Conservation (phyloP, 495 filamentous ascomycete genomes). For the Penicillium crystallinum region DNA sequence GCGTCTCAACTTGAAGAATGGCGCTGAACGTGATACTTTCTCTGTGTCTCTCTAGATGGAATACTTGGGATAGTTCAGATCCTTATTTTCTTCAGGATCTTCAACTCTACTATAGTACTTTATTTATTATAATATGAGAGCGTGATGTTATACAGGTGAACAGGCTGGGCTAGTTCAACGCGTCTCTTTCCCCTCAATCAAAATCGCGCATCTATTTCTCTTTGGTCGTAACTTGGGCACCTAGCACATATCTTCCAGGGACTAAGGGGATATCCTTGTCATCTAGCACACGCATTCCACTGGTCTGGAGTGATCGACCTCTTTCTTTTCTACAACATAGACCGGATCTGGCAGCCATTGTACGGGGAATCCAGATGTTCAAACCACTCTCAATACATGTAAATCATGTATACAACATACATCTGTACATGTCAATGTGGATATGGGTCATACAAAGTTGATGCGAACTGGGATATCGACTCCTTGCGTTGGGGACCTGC, state of each 20-base stretch:
- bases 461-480: background rate
- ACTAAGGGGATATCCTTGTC: background rate
- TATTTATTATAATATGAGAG: background rate
- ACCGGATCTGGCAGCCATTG: slow-evolving; percentile 1
- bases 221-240: background rate
- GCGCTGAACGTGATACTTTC: slow-evolving; percentile 11
- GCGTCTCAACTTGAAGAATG: slow-evolving; percentile 3
- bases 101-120: background rate
- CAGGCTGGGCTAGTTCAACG: background rate
- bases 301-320: slow-evolving; percentile 13
- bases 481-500: slow-evolving; percentile 1
- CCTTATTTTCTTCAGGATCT: background rate
- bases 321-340: background rate
- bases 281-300: slow-evolving; percentile 19
- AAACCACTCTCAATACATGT: no score
- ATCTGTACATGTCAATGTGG: background rate
- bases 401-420: background rate
- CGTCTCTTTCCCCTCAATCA: slow-evolving; percentile 7
- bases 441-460: background rate
- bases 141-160: background rate
- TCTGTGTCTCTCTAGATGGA: background rate
- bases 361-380: slow-evolving; percentile 5
- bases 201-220: slow-evolving; percentile 14
- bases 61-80: background rate
- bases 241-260: background rate